Evolutionary conservation across 176 grass and related monocot genomes (phyloP).

Genomic region (Puccinellia tenuiflora): DNA sequence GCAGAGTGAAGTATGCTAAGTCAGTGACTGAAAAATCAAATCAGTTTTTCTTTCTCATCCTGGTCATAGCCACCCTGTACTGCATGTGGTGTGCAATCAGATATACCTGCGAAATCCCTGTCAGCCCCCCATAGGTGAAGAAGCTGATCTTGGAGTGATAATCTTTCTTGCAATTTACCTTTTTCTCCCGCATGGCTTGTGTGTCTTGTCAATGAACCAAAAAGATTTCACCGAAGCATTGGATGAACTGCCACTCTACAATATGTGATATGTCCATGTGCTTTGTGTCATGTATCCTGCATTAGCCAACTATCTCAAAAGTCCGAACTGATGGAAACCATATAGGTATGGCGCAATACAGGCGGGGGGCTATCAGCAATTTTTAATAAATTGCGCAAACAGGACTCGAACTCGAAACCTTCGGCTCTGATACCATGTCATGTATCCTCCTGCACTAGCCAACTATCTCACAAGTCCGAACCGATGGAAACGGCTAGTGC

Average conservation of each 20-base stretch:
- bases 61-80: slow-evolving; percentile 58
- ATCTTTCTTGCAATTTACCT: slow-evolving; percentile 75
- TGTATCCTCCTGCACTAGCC: too few relatives aligned
- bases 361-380: too few relatives aligned
- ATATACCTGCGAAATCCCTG: slow-evolving; percentile 75
- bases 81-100: slow-evolving; percentile 81
- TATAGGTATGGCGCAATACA: too few relatives aligned
- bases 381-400: too few relatives aligned
- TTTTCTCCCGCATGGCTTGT: slow-evolving; percentile 77
- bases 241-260: slow-evolving; percentile 47
- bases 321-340: too few relatives aligned
- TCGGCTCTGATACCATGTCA: too few relatives aligned
- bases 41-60: slow-evolving; percentile 56
- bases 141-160: slow-evolving; percentile 92
- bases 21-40: slow-evolving; percentile 63
- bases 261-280: not conserved
- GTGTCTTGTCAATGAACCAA: slow-evolving; percentile 65
- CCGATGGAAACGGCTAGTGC: too few relatives aligned
- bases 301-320: too few relatives aligned
- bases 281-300: too few relatives aligned
- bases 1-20: slow-evolving; percentile 53
- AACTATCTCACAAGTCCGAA: too few relatives aligned
- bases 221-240: slow-evolving; percentile 44
- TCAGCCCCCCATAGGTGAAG: slow-evolving; percentile 83
- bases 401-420: too few relatives aligned